Evolutionary conservation across 192 early-diverging fungal species (phyloP).

Genomic region (Gonapodya sp.): DNA sequence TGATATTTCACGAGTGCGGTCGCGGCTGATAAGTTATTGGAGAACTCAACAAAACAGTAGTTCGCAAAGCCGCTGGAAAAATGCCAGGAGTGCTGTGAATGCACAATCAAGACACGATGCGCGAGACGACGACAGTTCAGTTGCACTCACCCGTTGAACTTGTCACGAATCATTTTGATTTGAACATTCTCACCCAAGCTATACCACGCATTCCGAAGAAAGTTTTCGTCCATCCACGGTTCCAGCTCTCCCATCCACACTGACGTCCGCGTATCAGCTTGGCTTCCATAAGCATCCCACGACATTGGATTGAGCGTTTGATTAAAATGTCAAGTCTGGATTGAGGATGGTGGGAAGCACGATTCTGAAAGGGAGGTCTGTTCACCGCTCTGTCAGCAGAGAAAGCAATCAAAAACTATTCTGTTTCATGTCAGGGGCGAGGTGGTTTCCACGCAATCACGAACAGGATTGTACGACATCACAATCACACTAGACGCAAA

Average conservation of each 20-base stretch:
- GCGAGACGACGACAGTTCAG: background rate
- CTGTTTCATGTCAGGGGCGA: no score
- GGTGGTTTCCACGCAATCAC: no score
- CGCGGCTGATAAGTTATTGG: conserved; percentile 50
- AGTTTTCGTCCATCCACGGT: conserved; percentile 96
- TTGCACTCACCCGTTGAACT: conserved; percentile 60
- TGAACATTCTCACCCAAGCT: conserved; percentile 70
- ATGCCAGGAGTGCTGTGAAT: background rate
- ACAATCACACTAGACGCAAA: no score
- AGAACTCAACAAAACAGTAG: conserved; percentile 91
- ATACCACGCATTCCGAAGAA: conserved; percentile 78
- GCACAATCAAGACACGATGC: background rate
- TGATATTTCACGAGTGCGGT: conserved; percentile 61
- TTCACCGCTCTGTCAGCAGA: no score
- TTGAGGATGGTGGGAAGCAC: no score
- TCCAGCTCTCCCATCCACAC: conserved; percentile 60
- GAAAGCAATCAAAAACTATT: no score
- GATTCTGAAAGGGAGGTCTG: no score
- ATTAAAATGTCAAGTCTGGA: no score
- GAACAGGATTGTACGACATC: no score
- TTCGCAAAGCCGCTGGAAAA: conserved; percentile 48
- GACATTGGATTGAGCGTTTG: no score
- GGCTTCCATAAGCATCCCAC: background rate
- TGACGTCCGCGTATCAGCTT: background rate
- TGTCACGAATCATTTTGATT: conserved; percentile 93